Percentiles rank a stretch among this genome's conserved stretches.
Conservation (phyloP, 805 yeast genomes). For the Metschnikowia gelsemii region DNA sequence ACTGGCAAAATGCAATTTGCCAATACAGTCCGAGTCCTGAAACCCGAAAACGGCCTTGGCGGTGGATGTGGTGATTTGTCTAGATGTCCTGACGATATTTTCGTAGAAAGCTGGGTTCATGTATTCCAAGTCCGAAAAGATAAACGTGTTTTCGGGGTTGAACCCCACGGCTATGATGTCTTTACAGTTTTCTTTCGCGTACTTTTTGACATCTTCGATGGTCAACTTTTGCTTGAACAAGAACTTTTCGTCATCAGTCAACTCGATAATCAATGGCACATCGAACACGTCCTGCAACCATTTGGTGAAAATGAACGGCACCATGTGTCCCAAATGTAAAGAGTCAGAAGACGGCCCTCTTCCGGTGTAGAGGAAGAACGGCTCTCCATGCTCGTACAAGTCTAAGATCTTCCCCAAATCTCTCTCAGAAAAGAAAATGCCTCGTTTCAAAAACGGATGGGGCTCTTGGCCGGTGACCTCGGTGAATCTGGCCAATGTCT, state of each 20-base stretch:
- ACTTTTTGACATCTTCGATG: constrained; percentile 81
- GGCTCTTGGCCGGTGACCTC: constrained; percentile 86
- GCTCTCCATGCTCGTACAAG: constrained; percentile 90
- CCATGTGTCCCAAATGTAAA: constrained; percentile 96
- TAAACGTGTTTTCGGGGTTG: constrained; percentile 90
- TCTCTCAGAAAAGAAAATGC: constrained; percentile 90
- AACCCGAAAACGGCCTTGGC: constrained; percentile 97
- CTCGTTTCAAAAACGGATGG: constrained; percentile 86
- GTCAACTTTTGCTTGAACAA: constrained; percentile 88
- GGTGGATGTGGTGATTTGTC: constrained; percentile 96
- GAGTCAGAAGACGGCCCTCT: constrained; percentile 95
- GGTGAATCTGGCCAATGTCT: constrained; percentile 72
- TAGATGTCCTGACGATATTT: constrained; percentile 85
- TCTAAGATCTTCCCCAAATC: constrained; percentile 77
- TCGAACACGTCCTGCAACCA: constrained; percentile 99
- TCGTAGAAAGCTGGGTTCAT: constrained; percentile 95
- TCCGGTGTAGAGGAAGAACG: constrained; percentile 93
- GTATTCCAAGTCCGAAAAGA: constrained; percentile 87
- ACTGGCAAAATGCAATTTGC: constrained; percentile 92
- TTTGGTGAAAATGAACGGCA: constrained; percentile 92
- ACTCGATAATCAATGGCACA: constrained; percentile 88
- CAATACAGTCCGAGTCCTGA: constrained; percentile 91
- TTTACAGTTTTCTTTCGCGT: constrained; percentile 79
- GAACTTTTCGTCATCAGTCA: constrained; percentile 97
- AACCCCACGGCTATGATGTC: constrained; percentile 95